Conservation (phyloP, 768 basidiomycete species). For the Rhodotorula paludigena region DNA sequence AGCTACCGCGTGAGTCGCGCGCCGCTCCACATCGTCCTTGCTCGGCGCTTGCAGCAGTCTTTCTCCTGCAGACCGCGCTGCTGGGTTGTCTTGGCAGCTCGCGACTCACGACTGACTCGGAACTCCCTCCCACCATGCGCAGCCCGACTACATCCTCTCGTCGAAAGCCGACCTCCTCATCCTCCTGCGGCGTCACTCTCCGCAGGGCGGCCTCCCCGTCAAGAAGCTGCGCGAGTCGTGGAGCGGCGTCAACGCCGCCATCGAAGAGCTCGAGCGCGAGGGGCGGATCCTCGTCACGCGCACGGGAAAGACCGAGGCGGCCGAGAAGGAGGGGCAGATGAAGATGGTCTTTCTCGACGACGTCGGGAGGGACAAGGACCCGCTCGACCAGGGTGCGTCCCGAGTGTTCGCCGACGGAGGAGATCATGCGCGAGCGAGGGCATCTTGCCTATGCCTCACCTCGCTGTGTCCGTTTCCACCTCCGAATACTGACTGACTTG, state of each 20-base stretch:
- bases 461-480: no score
- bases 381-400: slow-evolving; percentile 71
- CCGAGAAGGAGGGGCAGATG: slow-evolving; percentile 48
- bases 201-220: slow-evolving; percentile 75
- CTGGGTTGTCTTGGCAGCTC: no score
- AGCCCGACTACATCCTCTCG: slow-evolving; percentile 82
- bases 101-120: no score
- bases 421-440: no score
- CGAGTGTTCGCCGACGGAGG: background rate
- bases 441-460: no score
- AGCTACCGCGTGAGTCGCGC: slow-evolving; percentile 67
- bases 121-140: background rate
- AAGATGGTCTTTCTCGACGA: slow-evolving; percentile 43
- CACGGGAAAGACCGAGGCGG: slow-evolving; percentile 42
- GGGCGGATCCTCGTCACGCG: slow-evolving; percentile 28
- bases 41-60: slow-evolving; percentile 18
- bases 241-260: slow-evolving; percentile 75
- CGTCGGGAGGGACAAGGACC: slow-evolving; percentile 21
- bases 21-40: background rate
- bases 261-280: slow-evolving; percentile 62
- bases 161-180: slow-evolving; percentile 76
- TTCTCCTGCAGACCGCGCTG: no score
- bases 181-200: slow-evolving; percentile 78
- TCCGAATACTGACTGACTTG: no score
- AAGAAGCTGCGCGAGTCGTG: slow-evolving; percentile 82